These are phyloP conservation scores for Ceratocystis cacaofunesta DNA, from an alignment of 2,329 filamentous ascomycete genomes.

Conservation along the genomic window DNA sequence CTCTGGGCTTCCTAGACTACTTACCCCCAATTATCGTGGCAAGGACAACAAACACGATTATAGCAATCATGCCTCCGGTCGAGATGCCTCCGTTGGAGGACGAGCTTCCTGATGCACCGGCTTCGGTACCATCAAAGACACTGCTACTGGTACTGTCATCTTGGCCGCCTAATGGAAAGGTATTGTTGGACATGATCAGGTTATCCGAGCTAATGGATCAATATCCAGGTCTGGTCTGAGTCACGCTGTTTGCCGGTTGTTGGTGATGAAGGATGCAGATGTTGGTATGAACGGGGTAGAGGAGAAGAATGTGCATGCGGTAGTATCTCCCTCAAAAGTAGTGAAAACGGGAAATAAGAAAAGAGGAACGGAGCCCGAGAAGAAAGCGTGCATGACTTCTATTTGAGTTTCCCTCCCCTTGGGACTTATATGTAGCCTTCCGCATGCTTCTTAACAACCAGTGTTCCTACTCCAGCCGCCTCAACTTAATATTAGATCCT, in stretches of 20 bases:
- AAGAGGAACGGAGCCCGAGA: background rate
- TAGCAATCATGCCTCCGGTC: slow-evolving; percentile 55
- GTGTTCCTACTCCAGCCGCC: background rate
- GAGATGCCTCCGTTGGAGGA: slow-evolving; percentile 48
- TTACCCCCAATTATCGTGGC: slow-evolving; percentile 56
- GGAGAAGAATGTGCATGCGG: too few species aligned
- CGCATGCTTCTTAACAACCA: background rate
- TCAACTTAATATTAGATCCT: background rate
- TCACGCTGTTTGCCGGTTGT: background rate
- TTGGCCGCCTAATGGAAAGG: slow-evolving; percentile 31
- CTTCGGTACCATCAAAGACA: slow-evolving; percentile 34
- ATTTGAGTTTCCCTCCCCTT: background rate
- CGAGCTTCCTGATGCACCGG: slow-evolving; percentile 50
- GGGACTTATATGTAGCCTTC: background rate
- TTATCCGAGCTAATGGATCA: background rate
- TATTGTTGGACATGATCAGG: slow-evolving; percentile 23
- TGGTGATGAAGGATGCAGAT: background rate
- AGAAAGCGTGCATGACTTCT: background rate
- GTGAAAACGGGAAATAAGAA: background rate
- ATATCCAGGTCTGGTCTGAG: background rate
- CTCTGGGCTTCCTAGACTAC: slow-evolving; percentile 19
- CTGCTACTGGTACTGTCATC: slow-evolving; percentile 20
- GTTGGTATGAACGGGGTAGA: too few species aligned
- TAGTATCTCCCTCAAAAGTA: too few species aligned
- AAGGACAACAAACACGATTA: slow-evolving; percentile 54